These are phyloP conservation scores for Tulasnella sp. DNA, from an alignment of 768 basidiomycete species.

Conservation along the genomic window DNA sequence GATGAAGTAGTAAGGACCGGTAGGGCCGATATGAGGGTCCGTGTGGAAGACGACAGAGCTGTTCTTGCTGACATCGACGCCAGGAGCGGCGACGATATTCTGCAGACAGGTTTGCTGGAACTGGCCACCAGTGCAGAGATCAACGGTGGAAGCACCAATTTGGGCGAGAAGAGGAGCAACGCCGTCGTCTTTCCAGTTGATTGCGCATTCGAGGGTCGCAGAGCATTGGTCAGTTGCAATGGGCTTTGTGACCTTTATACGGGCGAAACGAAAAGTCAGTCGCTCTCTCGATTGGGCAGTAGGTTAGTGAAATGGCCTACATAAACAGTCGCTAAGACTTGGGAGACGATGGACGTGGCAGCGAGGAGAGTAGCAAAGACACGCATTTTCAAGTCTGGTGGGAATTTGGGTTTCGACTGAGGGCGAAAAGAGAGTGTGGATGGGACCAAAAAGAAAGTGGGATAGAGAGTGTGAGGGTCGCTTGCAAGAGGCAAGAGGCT, in stretches of 20 bases:
- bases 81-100: slow-evolving; percentile 27
- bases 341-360: slow-evolving; percentile 16
- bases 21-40: slow-evolving; percentile 29
- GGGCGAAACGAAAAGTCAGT: not conserved
- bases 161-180: slow-evolving; percentile 9
- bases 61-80: slow-evolving; percentile 30
- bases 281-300: not conserved
- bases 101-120: slow-evolving; percentile 30
- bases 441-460: not conserved
- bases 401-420: not conserved
- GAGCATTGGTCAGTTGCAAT: slow-evolving; percentile 17
- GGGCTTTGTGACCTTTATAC: slow-evolving; percentile 17
- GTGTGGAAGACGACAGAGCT: slow-evolving; percentile 27
- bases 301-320: not conserved
- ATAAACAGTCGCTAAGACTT: slow-evolving; percentile 18
- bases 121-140: slow-evolving; percentile 16
- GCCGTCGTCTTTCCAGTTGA: slow-evolving; percentile 21
- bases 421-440: not conserved
- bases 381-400: slow-evolving; percentile 9
- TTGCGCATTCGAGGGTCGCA: not conserved
- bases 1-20: slow-evolving; percentile 31
- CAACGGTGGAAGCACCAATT: slow-evolving; percentile 18
- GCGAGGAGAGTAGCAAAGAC: not conserved
- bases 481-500: slow-evolving; percentile 2
- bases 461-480: slow-evolving; percentile 2